These are phyloP conservation scores for Morella rubra DNA, from an alignment of 306 rosid species.

Conservation along the genomic window DNA sequence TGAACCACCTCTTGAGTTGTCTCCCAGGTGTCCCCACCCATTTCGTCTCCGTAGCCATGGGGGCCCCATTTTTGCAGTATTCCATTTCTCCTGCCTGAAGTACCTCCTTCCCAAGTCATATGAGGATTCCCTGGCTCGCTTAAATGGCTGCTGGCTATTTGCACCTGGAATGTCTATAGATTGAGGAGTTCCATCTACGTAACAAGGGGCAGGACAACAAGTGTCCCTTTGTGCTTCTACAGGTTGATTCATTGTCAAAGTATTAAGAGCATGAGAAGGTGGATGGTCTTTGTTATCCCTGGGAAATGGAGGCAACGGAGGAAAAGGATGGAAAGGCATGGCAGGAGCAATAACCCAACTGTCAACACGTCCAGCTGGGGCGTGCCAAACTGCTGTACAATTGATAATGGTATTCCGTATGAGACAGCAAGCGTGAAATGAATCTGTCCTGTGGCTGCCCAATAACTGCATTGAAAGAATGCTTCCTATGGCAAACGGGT, in stretches of 20 bases:
- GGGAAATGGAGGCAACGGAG: conserved; percentile 78
- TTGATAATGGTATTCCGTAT: conserved; percentile 76
- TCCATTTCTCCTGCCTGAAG: conserved; percentile 90
- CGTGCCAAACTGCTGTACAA: conserved; percentile 63
- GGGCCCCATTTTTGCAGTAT: conserved; percentile 50
- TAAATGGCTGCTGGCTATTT: conserved; percentile 32
- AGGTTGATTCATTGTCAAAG: conserved; percentile 32
- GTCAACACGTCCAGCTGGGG: conserved; percentile 51
- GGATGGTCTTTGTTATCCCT: conserved; percentile 44
- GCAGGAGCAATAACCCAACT: conserved; percentile 83
- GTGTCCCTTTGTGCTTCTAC: conserved; percentile 40
- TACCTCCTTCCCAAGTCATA: conserved; percentile 61
- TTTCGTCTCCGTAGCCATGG: conserved; percentile 53
- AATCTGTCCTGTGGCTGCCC: conserved; percentile 82
- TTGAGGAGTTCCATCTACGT: conserved; percentile 47
- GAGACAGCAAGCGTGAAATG: conserved; percentile 64
- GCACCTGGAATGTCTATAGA: conserved; percentile 30
- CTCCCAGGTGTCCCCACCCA: conserved; percentile 50
- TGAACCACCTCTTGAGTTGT: conserved; percentile 40
- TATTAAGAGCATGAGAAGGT: conserved; percentile 33
- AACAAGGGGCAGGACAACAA: conserved; percentile 33
- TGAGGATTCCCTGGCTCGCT: conserved; percentile 56
- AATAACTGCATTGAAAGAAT: conserved; percentile 36
- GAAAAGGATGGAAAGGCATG: conserved; percentile 87
- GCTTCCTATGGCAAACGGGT: conserved; percentile 32